phyloP scores from a whole-genome alignment of 805 yeast species.

The Candida xyloterini region DNA sequence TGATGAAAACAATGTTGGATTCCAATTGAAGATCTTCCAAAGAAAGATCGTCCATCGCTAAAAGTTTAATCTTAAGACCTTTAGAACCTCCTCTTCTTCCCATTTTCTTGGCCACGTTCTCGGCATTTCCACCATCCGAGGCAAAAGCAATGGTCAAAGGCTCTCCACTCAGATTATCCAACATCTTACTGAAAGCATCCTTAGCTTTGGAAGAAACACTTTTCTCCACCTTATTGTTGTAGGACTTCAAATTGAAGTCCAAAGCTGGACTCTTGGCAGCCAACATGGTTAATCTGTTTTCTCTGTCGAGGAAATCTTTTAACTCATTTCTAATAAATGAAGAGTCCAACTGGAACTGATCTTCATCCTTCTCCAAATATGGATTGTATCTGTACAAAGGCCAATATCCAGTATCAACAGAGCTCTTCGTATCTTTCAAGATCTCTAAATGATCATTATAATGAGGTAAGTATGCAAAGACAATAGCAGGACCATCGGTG shows the following conservation, averaged over 20 bases:
- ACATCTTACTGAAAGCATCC: conserved; percentile 68
- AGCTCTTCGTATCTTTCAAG: conserved; percentile 79
- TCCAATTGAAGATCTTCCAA: conserved; percentile 72
- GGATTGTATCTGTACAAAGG: conserved; percentile 91
- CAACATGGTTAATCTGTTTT: conserved; percentile 78
- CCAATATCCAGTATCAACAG: conserved; percentile 95
- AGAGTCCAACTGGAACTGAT: conserved; percentile 80
- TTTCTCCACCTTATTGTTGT: conserved; percentile 57
- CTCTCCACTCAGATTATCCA: conserved; percentile 89
- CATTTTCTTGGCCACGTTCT: conserved; percentile 72
- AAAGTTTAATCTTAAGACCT: conserved; percentile 64
- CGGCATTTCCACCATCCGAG: conserved; percentile 90
- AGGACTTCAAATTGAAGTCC: conserved; percentile 72
- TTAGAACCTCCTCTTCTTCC: conserved; percentile 76
- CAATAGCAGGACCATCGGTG: conserved; percentile 80
- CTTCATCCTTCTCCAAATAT: conserved; percentile 39
- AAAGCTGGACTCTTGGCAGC: conserved; percentile 69
- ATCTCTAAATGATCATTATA: conserved; percentile 67
- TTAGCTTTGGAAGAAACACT: conserved; percentile 55
- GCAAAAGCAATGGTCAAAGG: conserved; percentile 85
- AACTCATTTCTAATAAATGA: conserved; percentile 74
- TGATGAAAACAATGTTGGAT: conserved; percentile 62
- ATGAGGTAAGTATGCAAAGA: conserved; percentile 88
- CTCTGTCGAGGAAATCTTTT: conserved; percentile 79
- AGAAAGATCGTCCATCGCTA: conserved; percentile 69